Percentiles rank a stretch among this genome's conserved stretches.
Conservation (phyloP, 2,329 filamentous ascomycete genomes). For the Lasiodiplodia theobromae region DNA sequence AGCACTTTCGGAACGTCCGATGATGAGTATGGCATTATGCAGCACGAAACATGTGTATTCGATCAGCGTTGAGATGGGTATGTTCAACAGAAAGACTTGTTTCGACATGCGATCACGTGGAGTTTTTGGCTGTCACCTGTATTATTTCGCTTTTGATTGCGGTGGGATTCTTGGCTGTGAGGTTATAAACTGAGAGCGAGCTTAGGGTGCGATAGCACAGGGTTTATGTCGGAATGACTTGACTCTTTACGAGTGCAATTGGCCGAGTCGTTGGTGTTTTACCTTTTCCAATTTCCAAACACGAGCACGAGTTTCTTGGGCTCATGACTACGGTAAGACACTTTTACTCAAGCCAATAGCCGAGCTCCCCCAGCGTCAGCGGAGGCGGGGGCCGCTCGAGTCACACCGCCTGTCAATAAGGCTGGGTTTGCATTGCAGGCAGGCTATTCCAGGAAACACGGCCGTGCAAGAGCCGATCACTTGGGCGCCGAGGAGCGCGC, state of each 20-base stretch:
- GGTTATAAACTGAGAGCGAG: not conserved
- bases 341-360: not conserved
- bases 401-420: constrained; percentile 23
- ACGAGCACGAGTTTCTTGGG: constrained; percentile 14
- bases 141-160: no score
- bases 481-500: not conserved
- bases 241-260: not conserved
- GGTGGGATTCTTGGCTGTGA: no score
- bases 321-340: not conserved
- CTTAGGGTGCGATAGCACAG: not conserved
- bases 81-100: not conserved
- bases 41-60: not conserved
- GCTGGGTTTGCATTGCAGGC: not conserved
- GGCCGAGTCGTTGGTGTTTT: constrained; percentile 3
- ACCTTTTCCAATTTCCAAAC: constrained; percentile 18
- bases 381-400: not conserved
- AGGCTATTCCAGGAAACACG: not conserved
- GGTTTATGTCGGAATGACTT: not conserved
- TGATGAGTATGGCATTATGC: not conserved
- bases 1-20: not conserved
- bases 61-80: not conserved
- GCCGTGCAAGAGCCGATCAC: constrained; percentile 15
- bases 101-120: not conserved
- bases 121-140: no score
- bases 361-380: not conserved